phyloP scores from a whole-genome alignment of 441 rosid species.

The Pelargonium myrrhifolium region DNA sequence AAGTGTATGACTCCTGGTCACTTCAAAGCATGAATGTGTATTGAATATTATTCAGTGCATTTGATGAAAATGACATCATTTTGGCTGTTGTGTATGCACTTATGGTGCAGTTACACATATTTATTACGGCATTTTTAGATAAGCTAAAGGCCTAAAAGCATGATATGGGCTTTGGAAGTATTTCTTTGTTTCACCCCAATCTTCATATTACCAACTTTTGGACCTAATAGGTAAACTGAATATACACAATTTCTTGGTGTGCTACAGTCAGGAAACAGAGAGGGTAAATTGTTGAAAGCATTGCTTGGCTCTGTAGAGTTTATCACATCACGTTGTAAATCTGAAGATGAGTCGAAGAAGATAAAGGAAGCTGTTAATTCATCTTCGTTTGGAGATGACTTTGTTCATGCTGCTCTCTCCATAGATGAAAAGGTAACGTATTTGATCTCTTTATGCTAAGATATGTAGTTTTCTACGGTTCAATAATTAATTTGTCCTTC shows the following conservation, averaged over 20 bases:
- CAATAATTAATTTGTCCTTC: background rate
- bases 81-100: background rate
- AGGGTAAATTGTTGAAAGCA: conserved; percentile 48
- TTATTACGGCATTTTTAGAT: background rate
- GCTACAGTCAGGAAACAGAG: conserved; percentile 54
- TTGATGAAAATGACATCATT: background rate
- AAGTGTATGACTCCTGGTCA: background rate
- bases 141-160: background rate
- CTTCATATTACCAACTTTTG: background rate
- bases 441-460: background rate
- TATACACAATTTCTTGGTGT: conserved; percentile 20
- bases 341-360: conserved; percentile 59
- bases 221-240: conserved; percentile 4
- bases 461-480: background rate
- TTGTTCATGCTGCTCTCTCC: conserved; percentile 87
- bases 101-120: background rate
- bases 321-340: conserved; percentile 59
- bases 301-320: conserved; percentile 87
- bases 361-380: conserved; percentile 65
- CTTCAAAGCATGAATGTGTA: background rate
- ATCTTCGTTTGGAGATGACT: conserved; percentile 66
- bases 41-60: background rate
- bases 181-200: background rate
- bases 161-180: background rate
- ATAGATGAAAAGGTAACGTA: conserved; percentile 63